A percentile compares a stretch with the other conserved stretches of the same genome.
Evolutionary conservation across 306 rosid species (phyloP).

Genomic region (Notholithocarpus densiflorus): DNA sequence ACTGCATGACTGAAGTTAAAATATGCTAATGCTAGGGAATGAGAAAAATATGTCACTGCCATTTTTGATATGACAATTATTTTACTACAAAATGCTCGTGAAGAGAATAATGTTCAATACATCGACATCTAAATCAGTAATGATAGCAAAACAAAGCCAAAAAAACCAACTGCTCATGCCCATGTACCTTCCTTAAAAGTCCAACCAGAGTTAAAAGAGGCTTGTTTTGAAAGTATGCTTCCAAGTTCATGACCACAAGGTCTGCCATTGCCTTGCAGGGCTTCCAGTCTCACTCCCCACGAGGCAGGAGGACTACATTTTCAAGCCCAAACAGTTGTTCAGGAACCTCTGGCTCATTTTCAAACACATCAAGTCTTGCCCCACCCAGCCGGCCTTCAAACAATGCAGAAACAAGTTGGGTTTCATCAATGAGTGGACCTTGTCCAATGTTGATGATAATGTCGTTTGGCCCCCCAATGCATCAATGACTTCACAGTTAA

Average conservation of each 20-base stretch:
- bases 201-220: conserved; percentile 53
- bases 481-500: conserved; percentile 47
- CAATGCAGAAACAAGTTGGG: conserved; percentile 57
- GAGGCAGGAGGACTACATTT: conserved; percentile 62
- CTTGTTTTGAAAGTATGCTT: conserved; percentile 44
- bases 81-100: no score
- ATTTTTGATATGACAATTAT: no score
- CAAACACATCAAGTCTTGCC: conserved; percentile 75
- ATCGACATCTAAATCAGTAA: no score
- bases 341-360: conserved; percentile 60
- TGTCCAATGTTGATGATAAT: conserved; percentile 61
- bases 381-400: conserved; percentile 54
- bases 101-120: no score
- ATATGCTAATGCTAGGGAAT: no score
- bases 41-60: no score
- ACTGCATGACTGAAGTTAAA: no score
- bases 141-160: no score
- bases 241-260: conserved; percentile 60
- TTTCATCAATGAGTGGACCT: conserved; percentile 43
- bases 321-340: conserved; percentile 47
- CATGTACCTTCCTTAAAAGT: no score
- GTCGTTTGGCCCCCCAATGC: conserved; percentile 67
- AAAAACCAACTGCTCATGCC: no score
- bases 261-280: conserved; percentile 64
- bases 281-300: conserved; percentile 58